These are phyloP conservation scores for Pontederia crassipes DNA, from an alignment of 176 grass and related monocot species.

Conservation along the genomic window DNA sequence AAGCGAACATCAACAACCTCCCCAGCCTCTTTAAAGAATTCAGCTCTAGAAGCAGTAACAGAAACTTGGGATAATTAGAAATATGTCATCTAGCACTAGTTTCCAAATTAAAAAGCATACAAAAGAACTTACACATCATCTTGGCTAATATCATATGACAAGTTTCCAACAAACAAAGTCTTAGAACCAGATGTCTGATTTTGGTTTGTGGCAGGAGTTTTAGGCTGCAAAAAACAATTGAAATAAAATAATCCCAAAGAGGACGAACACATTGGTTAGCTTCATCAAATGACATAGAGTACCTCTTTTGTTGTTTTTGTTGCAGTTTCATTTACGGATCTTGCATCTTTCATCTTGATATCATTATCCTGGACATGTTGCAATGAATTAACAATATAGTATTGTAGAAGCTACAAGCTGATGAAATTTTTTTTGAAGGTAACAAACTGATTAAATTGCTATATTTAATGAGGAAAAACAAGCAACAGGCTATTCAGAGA, in stretches of 20 bases:
- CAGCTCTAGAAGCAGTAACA: slow-evolving; percentile 25
- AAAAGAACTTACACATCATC: slow-evolving; percentile 44
- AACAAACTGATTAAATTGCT: no score
- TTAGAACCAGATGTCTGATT: slow-evolving; percentile 33
- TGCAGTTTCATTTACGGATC: not conserved
- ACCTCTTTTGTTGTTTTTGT: slow-evolving; percentile 28
- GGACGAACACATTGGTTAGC: not conserved
- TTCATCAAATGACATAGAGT: not conserved
- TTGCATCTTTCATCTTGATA: slow-evolving; percentile 17
- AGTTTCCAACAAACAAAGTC: slow-evolving; percentile 58
- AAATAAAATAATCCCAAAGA: not conserved
- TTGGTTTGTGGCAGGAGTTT: slow-evolving; percentile 37
- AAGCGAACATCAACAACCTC: slow-evolving; percentile 60
- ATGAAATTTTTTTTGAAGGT: no score
- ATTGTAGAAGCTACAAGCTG: no score
- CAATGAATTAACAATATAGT: no score
- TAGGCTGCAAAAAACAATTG: slow-evolving; percentile 24
- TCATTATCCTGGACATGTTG: slow-evolving; percentile 18
- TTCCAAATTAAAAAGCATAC: not conserved
- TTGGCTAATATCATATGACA: slow-evolving; percentile 27
- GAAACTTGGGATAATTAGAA: not conserved
- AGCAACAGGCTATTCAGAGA: no score
- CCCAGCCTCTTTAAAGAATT: slow-evolving; percentile 54
- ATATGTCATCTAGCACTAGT: not conserved
- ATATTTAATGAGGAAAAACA: no score